phyloP scores from a whole-genome alignment of 257 asterid species.

The Cynanchum wilfordii region DNA sequence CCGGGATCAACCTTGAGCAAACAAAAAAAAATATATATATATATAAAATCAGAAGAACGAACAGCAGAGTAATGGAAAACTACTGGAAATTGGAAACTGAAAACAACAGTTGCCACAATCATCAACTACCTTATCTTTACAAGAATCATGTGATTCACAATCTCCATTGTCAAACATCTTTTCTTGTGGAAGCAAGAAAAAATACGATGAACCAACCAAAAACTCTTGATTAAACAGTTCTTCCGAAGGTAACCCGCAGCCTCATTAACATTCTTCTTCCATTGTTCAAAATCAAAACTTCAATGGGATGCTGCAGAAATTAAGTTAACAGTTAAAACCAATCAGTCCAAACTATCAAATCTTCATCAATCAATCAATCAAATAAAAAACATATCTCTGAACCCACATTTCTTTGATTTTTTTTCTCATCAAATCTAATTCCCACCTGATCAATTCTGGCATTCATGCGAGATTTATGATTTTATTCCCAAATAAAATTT shows the following conservation, averaged over 20 bases:
- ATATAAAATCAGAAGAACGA: slow-evolving; percentile 9
- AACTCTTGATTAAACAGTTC: neutral
- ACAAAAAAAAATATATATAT: slow-evolving; percentile 3
- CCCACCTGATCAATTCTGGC: too few species aligned
- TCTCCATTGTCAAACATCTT: slow-evolving; percentile 48
- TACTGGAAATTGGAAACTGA: neutral
- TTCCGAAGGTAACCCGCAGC: neutral
- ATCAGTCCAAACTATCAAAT: neutral
- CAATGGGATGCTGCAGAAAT: neutral
- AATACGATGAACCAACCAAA: neutral
- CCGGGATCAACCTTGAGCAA: slow-evolving; percentile 61
- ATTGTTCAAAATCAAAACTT: neutral
- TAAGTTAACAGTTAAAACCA: neutral
- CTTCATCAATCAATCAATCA: neutral
- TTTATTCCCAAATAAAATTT: too few species aligned
- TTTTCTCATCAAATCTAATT: too few species aligned
- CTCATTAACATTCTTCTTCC: neutral
- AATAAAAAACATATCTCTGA: neutral
- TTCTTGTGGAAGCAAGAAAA: slow-evolving; percentile 32
- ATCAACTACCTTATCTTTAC: slow-evolving; percentile 35
- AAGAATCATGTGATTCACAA: slow-evolving; percentile 32
- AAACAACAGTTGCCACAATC: neutral
- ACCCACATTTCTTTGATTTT: neutral
- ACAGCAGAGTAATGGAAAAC: neutral
- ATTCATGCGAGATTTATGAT: too few species aligned